Base-by-base conservation (phyloP, 495 filamentous ascomycete species). In the Penicillium subrubescens region DNA sequence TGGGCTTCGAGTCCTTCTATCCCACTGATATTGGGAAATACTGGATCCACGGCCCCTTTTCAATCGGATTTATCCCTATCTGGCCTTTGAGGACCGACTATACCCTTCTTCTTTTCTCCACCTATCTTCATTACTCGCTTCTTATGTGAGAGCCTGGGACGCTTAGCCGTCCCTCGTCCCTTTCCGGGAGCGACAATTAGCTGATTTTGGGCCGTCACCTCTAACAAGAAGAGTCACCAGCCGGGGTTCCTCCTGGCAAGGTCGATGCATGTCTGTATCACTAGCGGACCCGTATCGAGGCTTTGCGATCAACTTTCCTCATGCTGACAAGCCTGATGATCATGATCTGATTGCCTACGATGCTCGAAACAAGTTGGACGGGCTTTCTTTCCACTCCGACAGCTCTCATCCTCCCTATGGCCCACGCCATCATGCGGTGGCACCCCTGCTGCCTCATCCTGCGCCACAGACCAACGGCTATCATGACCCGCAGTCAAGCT, bases 261-360 rank as follows among this genome's bases (percentile, higher is more conserved):
- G 70, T 74, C 68, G 73, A 75, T 78, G 76, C 69, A 78, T 79
- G 78, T 74, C 78, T 68, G 76, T 71, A 66, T 75, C 71, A 72
- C 74, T 80, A 67, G 75, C 73, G 63, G 71, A 79, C 68, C 73
- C 77, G 64, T 82, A 79, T 68, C 70, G 73, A 75, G 73, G 72
- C 69, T 80, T 75, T 70, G 70, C 73, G 59, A 75, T 77, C 66
- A 71, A 75, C 35, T 80, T 74, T 63, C 62, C 77, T 63, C 69
- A 74, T 17, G 41, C 60, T 23, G 61, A 53, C 8, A 66, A 69
- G 60, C 37, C 57, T 14, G 60, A 66, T 34, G 67, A 59, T n/a
- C 44, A 69, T 58, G 70, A 74, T 63, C 65, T 77, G 41, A 72
- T 78, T 59, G 67, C 70, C 43, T 82, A 77, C 61, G 73, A 74